Conservation (phyloP, 495 filamentous ascomycete species). For the Penicillium argentinense region DNA sequence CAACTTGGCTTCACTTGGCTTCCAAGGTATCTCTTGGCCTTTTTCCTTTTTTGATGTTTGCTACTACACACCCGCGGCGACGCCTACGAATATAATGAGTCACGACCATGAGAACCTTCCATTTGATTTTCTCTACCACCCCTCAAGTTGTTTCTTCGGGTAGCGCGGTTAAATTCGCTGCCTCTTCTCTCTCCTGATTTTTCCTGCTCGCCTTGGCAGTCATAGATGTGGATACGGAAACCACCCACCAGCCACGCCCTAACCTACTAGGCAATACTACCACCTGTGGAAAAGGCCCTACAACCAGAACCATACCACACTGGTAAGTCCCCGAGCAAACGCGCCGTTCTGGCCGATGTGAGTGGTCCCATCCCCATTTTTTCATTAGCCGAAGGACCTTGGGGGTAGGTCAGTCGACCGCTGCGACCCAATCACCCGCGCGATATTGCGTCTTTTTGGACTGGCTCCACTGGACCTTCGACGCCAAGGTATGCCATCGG, state of each 20-base stretch:
- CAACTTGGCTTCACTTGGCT: slow-evolving; percentile 2
- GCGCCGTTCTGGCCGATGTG: slow-evolving; percentile 1
- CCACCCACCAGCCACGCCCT: no score
- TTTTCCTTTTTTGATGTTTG: background rate
- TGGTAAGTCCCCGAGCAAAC: background rate
- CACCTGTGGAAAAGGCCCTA: background rate
- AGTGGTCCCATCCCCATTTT: no score
- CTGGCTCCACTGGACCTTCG: background rate
- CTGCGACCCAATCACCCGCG: slow-evolving; percentile 18
- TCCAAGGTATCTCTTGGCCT: slow-evolving; percentile 5
- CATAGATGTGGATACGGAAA: no score
- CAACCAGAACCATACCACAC: background rate
- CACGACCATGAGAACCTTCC: slow-evolving; percentile 10
- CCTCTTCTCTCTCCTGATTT: background rate
- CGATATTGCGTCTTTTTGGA: background rate
- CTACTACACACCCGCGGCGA: slow-evolving; percentile 19
- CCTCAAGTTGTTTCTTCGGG: no score
- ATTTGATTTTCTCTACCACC: background rate
- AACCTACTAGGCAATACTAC: no score
- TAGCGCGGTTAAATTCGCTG: background rate
- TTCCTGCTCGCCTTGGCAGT: no score
- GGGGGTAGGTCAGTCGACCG: slow-evolving; percentile 12
- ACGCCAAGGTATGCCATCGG: background rate
- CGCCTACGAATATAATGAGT: slow-evolving; percentile 18
- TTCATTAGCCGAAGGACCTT: slow-evolving; percentile 25